phyloP scores from a whole-genome alignment of 2,329 filamentous ascomycete species.

The Clonostachys rhizophaga region DNA sequence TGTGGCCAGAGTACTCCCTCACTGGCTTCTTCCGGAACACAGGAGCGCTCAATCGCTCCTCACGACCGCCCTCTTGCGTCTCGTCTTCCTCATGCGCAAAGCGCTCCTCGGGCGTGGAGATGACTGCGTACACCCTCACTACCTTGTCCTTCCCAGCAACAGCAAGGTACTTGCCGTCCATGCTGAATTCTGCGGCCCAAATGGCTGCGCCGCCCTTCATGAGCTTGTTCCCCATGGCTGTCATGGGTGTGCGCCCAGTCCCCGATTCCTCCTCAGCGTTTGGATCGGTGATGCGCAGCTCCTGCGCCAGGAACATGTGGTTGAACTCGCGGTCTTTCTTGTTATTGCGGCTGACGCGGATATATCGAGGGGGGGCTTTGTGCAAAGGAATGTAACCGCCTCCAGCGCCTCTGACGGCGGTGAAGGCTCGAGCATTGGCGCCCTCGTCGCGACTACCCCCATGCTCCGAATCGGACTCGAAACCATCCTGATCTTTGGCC shows the following conservation, averaged over 20 bases:
- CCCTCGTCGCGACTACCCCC: slow-evolving; percentile 69
- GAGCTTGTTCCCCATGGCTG: slow-evolving; percentile 32
- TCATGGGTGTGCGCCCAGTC: slow-evolving; percentile 18
- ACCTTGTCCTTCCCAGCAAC: slow-evolving; percentile 87
- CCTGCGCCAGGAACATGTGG: slow-evolving; percentile 85
- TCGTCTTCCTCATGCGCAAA: slow-evolving; percentile 64
- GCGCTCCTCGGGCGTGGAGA: slow-evolving; percentile 78
- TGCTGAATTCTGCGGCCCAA: slow-evolving; percentile 91
- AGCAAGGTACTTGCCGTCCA: slow-evolving; percentile 84
- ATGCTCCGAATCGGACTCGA: slow-evolving; percentile 66
- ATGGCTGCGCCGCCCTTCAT: slow-evolving; percentile 60
- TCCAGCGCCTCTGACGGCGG: slow-evolving; percentile 63
- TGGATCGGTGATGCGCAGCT: slow-evolving; percentile 58
- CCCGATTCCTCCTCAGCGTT: slow-evolving; percentile 13
- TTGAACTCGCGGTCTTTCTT: slow-evolving; percentile 82
- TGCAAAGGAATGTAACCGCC: slow-evolving; percentile 78
- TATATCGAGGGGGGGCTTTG: slow-evolving; percentile 86
- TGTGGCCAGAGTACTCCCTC: slow-evolving; percentile 79
- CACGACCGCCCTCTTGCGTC: slow-evolving; percentile 20
- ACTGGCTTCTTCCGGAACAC: slow-evolving; percentile 80
- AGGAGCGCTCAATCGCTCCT: slow-evolving; percentile 74
- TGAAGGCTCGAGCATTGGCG: slow-evolving; percentile 78
- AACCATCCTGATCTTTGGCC: slow-evolving; percentile 61
- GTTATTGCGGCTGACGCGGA: slow-evolving; percentile 75
- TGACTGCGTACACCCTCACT: slow-evolving; percentile 83